Conservation (phyloP, 139 green algal species). For the Chlorella sp. region DNA sequence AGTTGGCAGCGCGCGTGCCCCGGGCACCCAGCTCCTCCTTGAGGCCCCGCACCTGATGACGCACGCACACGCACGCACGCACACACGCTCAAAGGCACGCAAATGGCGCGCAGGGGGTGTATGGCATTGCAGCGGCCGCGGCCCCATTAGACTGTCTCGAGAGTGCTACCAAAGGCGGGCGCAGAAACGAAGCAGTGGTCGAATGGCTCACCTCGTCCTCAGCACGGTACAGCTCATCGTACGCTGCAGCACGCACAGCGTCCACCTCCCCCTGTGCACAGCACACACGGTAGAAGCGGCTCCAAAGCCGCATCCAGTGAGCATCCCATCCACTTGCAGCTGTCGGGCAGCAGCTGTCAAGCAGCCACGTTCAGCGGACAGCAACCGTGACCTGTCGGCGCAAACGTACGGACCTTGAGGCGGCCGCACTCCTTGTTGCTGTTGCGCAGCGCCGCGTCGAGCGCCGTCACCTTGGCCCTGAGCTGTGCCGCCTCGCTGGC, state of each 20-base stretch:
- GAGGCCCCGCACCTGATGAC: conserved; percentile 3
- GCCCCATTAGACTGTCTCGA: not conserved
- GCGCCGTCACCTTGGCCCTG: not conserved
- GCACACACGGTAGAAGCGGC: not conserved
- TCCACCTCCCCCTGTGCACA: conserved; percentile 1
- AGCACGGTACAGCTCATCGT: conserved; percentile 23
- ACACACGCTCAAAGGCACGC: not conserved
- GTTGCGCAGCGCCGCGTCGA: conserved; percentile 1
- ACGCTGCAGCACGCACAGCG: conserved; percentile 13
- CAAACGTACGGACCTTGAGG: conserved; percentile 1
- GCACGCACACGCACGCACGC: not conserved
- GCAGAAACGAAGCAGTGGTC: not conserved
- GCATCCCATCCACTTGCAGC: too few relatives aligned
- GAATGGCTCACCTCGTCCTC: conserved; percentile 15
- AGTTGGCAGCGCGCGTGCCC: not conserved
- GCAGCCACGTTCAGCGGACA: too few relatives aligned
- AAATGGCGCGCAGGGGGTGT: not conserved
- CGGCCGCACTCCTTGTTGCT: conserved; percentile 2
- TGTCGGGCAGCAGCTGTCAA: too few relatives aligned
- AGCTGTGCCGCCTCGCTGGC: conserved; percentile 13
- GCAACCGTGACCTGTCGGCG: too few relatives aligned
- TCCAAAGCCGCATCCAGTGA: too few relatives aligned
- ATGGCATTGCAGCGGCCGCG: not conserved
- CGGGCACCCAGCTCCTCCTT: conserved; percentile 2
- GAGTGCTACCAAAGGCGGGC: not conserved